Evolutionary conservation across 257 asterid species (phyloP), one percentile per base, ranked within the genome.

Genomic region (Solanum sparsipilum): DNA sequence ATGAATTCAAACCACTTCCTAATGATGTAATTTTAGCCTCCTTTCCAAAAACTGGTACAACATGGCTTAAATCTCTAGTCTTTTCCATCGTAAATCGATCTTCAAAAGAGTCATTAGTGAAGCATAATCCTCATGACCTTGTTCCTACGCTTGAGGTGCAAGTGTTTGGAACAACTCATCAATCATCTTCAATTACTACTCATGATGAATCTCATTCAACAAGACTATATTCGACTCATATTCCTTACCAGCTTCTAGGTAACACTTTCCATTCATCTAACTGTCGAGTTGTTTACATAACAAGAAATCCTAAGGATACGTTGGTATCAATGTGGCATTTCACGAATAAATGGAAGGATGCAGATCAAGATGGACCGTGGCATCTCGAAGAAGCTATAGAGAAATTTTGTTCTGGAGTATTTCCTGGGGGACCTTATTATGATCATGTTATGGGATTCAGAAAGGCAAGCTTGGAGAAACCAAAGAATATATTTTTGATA

Each of bases 61-160:
- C 85, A 52, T 86, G 88, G 88, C 88, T 86, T 8, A 86, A 86
- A 86, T 60, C 75, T 56, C 88, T 86, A 4, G 25, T 86, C 2
- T 32, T 31, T 60, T 73, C 84, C 58, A 86, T 86, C 41, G 18
- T 21, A 4, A 48, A 74, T 44, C 75, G 46, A 27, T 52, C 85
- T 11, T 75, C 84, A 29, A 25, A 25, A 20, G 48, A 86, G 35
- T 75, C 60, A 35, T 29, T 86, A 20, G 21, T 74, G 56, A 44
- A 73, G 29, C 78, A 73, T 38, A 73, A 86, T 38, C 84, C 88
- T 44, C 84, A 73, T 52, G 72, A 27, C 2, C 83, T 70, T 86
- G 84, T 86, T n/a, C 88, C 68, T 3, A 71, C 71, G 13, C 88
- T 86, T 15, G 84, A 86, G 41, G 81, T 56, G 6, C 88, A 86